These are phyloP conservation scores for Podila minutissima DNA, from an alignment of 192 early-diverging fungal genomes.

Conservation along the genomic window DNA sequence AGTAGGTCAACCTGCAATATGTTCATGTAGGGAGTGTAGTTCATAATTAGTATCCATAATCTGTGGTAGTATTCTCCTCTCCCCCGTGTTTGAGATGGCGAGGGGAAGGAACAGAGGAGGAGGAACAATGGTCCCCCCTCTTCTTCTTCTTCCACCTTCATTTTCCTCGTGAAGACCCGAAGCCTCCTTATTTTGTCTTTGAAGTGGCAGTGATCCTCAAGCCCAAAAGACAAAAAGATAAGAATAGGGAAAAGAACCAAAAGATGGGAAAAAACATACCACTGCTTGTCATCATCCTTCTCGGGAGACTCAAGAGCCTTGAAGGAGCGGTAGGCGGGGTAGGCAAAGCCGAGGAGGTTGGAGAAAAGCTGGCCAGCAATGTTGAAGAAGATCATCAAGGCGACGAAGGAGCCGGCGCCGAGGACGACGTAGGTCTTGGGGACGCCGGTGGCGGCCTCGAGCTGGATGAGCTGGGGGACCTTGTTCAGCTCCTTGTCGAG, in stretches of 20 bases:
- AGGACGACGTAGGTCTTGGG: slow-evolving; percentile 88
- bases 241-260: background rate
- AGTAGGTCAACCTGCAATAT: slow-evolving; percentile 6
- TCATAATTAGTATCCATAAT: too few relatives aligned
- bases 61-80: too few relatives aligned
- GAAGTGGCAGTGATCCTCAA: background rate
- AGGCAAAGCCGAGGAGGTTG: slow-evolving; percentile 89
- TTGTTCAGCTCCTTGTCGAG: slow-evolving; percentile 82
- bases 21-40: too few relatives aligned
- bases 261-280: slow-evolving; percentile 49
- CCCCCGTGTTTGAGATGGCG: too few relatives aligned
- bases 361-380: slow-evolving; percentile 81
- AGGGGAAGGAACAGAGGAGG: too few relatives aligned
- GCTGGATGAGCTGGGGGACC: slow-evolving; percentile 67
- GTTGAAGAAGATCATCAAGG: slow-evolving; percentile 92
- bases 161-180: background rate
- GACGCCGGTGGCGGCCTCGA: slow-evolving; percentile 82
- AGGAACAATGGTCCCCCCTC: background rate
- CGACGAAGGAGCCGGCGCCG: slow-evolving; percentile 68
- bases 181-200: background rate
- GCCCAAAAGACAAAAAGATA: background rate
- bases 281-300: slow-evolving; percentile 86
- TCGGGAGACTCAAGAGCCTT: slow-evolving; percentile 87
- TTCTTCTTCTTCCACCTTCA: too few relatives aligned
- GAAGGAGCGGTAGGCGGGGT: slow-evolving; percentile 94